These are phyloP conservation scores for Solanum clarkiae DNA, from an alignment of 257 asterid genomes.

Conservation along the genomic window DNA sequence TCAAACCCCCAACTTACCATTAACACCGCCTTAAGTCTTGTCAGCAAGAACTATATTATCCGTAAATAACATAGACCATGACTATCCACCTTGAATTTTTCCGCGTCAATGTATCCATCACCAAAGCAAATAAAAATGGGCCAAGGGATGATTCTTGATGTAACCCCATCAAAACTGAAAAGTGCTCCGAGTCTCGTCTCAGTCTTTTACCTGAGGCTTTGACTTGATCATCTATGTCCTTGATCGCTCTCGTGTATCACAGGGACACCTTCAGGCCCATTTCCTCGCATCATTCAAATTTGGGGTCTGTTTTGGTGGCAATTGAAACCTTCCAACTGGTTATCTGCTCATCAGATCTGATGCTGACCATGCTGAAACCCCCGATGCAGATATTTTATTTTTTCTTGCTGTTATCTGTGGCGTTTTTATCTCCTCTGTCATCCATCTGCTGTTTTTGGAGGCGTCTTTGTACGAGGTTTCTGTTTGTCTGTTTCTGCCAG, in stretches of 20 bases:
- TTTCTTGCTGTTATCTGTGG: neutral
- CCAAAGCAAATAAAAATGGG: neutral
- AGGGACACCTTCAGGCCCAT: neutral
- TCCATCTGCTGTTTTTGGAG: neutral
- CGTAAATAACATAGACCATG: neutral
- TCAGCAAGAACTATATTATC: neutral
- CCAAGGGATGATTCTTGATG: neutral
- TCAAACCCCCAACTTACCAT: neutral
- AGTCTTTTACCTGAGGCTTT: neutral
- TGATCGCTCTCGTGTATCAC: neutral
- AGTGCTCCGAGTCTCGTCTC: neutral
- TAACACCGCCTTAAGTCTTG: neutral
- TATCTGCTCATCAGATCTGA: neutral
- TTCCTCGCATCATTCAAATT: neutral
- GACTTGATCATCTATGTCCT: neutral
- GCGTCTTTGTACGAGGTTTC: neutral
- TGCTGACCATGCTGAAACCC: neutral
- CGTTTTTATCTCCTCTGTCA: neutral
- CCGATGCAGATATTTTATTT: neutral
- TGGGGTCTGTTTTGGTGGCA: neutral
- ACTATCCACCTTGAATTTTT: neutral
- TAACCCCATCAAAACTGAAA: neutral
- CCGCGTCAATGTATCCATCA: neutral
- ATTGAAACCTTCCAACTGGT: neutral
- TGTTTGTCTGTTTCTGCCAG: neutral